Percentiles rank a stretch among this genome's conserved stretches.
Conservation (phyloP, 2,329 filamentous ascomycete genomes). For the Penicillium frequentans region DNA sequence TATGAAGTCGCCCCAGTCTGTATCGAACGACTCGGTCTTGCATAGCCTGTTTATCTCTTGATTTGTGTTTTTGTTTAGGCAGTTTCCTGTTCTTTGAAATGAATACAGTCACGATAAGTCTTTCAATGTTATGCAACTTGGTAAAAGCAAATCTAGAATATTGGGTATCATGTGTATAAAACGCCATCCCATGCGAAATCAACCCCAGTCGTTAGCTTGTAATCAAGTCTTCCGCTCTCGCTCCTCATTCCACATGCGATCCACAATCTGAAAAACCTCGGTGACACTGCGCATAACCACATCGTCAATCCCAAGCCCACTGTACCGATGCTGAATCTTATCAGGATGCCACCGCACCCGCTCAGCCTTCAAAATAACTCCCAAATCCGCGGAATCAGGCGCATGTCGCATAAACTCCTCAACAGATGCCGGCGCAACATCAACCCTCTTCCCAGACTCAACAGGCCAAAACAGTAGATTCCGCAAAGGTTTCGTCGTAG, state of each 20-base stretch:
- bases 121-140: constrained; percentile 1
- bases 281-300: constrained; percentile 77
- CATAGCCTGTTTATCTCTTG: constrained; percentile 22
- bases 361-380: constrained; percentile 71
- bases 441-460: constrained; percentile 56
- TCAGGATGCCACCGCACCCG: constrained; percentile 95
- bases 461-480: constrained; percentile 72
- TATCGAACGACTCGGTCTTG: constrained; percentile 20
- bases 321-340: constrained; percentile 90
- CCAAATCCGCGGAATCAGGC: constrained; percentile 40
- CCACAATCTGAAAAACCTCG: constrained; percentile 86
- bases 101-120: constrained; percentile 22
- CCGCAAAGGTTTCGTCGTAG: constrained; percentile 28
- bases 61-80: constrained; percentile 6
- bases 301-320: constrained; percentile 66
- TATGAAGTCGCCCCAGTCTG: constrained; percentile 12
- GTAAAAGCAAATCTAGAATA: not conserved
- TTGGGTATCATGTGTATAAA: constrained; percentile 12
- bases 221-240: constrained; percentile 30
- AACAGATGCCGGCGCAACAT: constrained; percentile 61
- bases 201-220: not conserved
- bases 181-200: not conserved
- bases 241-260: constrained; percentile 72
- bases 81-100: constrained; percentile 19
- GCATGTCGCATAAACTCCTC: constrained; percentile 67